These are phyloP conservation scores for Abrus precatorius DNA, from an alignment of 306 rosid genomes.

Conservation along the genomic window DNA sequence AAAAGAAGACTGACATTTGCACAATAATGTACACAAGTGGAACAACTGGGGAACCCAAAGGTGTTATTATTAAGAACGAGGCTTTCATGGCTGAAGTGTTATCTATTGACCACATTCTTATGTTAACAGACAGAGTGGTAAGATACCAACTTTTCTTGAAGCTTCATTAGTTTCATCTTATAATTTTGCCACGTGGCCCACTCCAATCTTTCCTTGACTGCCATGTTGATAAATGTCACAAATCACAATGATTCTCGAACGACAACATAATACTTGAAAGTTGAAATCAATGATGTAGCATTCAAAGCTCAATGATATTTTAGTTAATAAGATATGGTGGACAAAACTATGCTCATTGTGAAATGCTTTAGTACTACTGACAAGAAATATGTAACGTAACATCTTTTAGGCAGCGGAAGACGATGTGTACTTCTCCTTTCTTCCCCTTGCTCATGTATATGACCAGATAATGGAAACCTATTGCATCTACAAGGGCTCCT, in stretches of 20 bases:
- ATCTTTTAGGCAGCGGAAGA: conserved; percentile 49
- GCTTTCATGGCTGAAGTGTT: conserved; percentile 87
- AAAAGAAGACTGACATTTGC: conserved; percentile 71
- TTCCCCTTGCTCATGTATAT: conserved; percentile 84
- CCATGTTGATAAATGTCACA: neutral
- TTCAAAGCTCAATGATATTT: neutral
- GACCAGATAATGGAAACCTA: conserved; percentile 86
- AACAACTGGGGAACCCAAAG: conserved; percentile 96
- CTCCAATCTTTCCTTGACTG: neutral
- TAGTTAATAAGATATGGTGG: neutral
- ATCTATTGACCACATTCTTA: conserved; percentile 78
- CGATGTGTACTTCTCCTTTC: conserved; percentile 68
- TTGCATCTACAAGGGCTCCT: conserved; percentile 78
- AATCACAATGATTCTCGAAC: neutral
- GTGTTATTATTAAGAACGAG: conserved; percentile 76
- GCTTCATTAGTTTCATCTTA: conserved; percentile 6
- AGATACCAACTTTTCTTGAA: conserved; percentile 32
- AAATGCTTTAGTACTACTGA: conserved; percentile 12
- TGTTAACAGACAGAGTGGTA: conserved; percentile 85
- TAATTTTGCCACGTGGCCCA: neutral
- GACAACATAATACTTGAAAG: conserved; percentile 1
- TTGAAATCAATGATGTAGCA: neutral
- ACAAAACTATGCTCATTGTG: conserved; percentile 14
- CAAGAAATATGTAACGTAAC: conserved; percentile 14
- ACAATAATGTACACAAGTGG: conserved; percentile 99